Percentiles rank a stretch among this genome's conserved stretches.
Evolutionary conservation across 1,284 basidiomycete species (phyloP).

Genomic region (Trametes versicolor): DNA sequence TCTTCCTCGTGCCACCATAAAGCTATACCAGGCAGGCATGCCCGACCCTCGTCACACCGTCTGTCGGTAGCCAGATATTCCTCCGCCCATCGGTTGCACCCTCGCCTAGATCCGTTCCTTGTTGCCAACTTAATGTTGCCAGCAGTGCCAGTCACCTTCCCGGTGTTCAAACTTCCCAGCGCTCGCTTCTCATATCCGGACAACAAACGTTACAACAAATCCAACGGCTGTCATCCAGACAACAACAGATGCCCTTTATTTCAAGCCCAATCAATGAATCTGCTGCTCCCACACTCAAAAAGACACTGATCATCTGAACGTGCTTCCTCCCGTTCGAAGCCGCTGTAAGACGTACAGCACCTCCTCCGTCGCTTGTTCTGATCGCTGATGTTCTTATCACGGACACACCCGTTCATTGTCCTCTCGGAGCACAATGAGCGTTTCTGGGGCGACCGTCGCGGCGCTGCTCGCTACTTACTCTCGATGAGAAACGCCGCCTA

Average conservation of each 20-base stretch:
- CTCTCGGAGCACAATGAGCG: constrained; percentile 19
- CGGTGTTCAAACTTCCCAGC: neutral
- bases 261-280: constrained; percentile 3
- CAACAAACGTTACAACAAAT: too few relatives aligned
- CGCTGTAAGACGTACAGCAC: constrained; percentile 8
- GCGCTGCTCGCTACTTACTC: constrained; percentile 4
- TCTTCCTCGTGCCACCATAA: constrained; percentile 15
- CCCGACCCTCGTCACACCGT: constrained; percentile 1
- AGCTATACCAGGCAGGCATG: constrained; percentile 14
- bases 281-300: constrained; percentile 13
- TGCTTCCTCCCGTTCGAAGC: constrained; percentile 16
- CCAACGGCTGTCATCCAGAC: too few relatives aligned
- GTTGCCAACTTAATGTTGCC: neutral
- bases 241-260: neutral
- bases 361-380: constrained; percentile 5
- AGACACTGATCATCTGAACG: constrained; percentile 16
- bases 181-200: constrained; percentile 10
- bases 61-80: neutral
- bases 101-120: constrained; percentile 2
- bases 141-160: too few relatives aligned
- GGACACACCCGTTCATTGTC: constrained; percentile 11
- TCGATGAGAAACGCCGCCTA: too few relatives aligned
- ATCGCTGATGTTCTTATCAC: constrained; percentile 16
- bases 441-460: constrained; percentile 14
- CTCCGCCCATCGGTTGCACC: constrained; percentile 3